phyloP scores from a whole-genome alignment of 2,329 filamentous ascomycete species.

The Canariomyces notabilis region DNA sequence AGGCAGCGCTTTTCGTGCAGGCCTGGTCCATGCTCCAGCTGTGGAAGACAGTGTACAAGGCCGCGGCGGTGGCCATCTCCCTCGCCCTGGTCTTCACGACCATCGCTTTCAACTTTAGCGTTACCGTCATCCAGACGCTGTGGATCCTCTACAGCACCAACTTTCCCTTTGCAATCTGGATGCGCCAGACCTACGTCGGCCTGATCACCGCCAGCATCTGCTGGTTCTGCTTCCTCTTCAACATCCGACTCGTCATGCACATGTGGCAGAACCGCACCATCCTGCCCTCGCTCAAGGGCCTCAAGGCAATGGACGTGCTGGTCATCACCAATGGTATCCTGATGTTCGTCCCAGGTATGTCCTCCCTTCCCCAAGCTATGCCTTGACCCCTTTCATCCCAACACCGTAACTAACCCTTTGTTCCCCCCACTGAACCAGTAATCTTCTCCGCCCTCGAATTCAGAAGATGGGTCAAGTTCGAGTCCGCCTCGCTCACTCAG shows the following conservation, averaged over 20 bases:
- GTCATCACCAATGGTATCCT: constrained; percentile 52
- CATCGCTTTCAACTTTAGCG: constrained; percentile 31
- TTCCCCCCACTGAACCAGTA: too few relatives aligned
- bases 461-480: constrained; percentile 39
- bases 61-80: constrained; percentile 29
- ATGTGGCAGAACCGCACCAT: constrained; percentile 44
- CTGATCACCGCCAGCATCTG: constrained; percentile 29
- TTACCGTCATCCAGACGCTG: constrained; percentile 34
- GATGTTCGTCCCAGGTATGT: constrained; percentile 52
- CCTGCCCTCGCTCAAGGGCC: constrained; percentile 36
- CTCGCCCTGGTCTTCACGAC: constrained; percentile 29
- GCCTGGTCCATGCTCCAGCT: constrained; percentile 48
- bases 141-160: constrained; percentile 25
- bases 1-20: constrained; percentile 46
- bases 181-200: constrained; percentile 34
- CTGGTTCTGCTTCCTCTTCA: constrained; percentile 55
- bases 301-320: constrained; percentile 50
- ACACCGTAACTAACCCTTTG: constrained; percentile 7
- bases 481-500: constrained; percentile 44
- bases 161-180: constrained; percentile 29
- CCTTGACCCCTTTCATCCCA: neutral
- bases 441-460: constrained; percentile 48
- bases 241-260: constrained; percentile 45
- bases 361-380: neutral
- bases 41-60: constrained; percentile 38